Conservation (phyloP, 257 asterid species). For the Knoxia roxburghii region DNA sequence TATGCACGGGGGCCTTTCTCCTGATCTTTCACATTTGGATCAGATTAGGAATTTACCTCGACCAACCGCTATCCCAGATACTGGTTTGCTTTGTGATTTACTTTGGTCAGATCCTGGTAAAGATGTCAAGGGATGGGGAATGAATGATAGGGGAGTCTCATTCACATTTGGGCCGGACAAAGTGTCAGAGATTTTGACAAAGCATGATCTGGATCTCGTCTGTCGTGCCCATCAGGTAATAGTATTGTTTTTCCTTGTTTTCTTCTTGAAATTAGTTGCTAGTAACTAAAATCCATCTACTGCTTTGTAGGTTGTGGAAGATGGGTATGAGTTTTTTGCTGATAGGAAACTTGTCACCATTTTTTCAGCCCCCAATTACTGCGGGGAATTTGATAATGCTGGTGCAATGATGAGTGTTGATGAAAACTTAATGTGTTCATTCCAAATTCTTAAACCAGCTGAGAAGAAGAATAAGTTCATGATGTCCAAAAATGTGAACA, state of each 20-base stretch:
- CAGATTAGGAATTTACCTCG: conserved; percentile 37
- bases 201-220: conserved; percentile 38
- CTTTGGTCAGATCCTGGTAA: conserved; percentile 43
- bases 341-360: conserved; percentile 38
- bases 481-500: conserved; percentile 27
- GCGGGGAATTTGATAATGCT: conserved; percentile 39
- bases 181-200: conserved; percentile 30
- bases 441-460: conserved; percentile 41
- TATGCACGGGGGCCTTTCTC: conserved; percentile 44
- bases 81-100: conserved; percentile 40
- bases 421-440: conserved; percentile 37
- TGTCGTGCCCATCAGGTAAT: conserved; percentile 44
- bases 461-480: conserved; percentile 35
- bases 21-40: conserved; percentile 33
- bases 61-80: conserved; percentile 35
- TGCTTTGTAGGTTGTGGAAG: conserved; percentile 33
- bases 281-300: conserved; percentile 3
- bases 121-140: conserved; percentile 43
- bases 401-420: conserved; percentile 43
- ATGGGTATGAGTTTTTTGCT: conserved; percentile 43
- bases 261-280: neutral
- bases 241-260: neutral
- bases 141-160: conserved; percentile 40
- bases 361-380: conserved; percentile 34
- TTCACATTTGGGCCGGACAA: conserved; percentile 36